Conservation (phyloP, 345 rosid genomes). For the Cochlearia excelsa region DNA sequence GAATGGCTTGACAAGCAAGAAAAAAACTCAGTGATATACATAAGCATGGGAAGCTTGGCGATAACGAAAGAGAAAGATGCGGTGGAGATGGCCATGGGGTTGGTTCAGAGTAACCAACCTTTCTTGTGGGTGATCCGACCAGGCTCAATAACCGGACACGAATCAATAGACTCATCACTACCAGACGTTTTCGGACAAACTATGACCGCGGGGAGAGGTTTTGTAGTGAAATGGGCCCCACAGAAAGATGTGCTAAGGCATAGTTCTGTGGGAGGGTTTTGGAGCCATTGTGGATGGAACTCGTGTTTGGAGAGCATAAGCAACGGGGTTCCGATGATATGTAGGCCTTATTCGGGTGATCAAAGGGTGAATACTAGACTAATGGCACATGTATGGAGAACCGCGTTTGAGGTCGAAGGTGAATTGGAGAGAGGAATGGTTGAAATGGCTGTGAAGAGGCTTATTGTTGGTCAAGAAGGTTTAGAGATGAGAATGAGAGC, state of each 20-base stretch:
- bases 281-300: constrained; percentile 40
- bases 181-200: constrained; percentile 28
- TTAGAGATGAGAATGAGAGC: constrained; percentile 42
- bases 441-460: constrained; percentile 33
- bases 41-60: constrained; percentile 39
- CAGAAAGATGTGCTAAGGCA: constrained; percentile 41
- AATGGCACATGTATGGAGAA: constrained; percentile 38
- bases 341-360: constrained; percentile 40
- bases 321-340: constrained; percentile 42
- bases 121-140: constrained; percentile 43
- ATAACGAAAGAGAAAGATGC: constrained; percentile 20
- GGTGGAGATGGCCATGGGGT: constrained; percentile 40
- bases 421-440: constrained; percentile 34
- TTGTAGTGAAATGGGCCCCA: constrained; percentile 50
- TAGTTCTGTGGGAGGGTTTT: constrained; percentile 42
- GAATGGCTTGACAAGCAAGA: constrained; percentile 41
- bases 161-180: constrained; percentile 11
- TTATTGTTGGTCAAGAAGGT: constrained; percentile 41
- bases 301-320: constrained; percentile 27
- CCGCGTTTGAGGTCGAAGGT: constrained; percentile 42
- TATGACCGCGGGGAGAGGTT: constrained; percentile 36
- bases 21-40: constrained; percentile 32
- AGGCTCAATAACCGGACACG: constrained; percentile 21
- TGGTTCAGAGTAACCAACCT: constrained; percentile 36
- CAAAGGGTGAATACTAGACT: constrained; percentile 38